These are phyloP conservation scores for Alternaria ethzedia DNA, from an alignment of 2,329 filamentous ascomycete genomes.

Conservation along the genomic window DNA sequence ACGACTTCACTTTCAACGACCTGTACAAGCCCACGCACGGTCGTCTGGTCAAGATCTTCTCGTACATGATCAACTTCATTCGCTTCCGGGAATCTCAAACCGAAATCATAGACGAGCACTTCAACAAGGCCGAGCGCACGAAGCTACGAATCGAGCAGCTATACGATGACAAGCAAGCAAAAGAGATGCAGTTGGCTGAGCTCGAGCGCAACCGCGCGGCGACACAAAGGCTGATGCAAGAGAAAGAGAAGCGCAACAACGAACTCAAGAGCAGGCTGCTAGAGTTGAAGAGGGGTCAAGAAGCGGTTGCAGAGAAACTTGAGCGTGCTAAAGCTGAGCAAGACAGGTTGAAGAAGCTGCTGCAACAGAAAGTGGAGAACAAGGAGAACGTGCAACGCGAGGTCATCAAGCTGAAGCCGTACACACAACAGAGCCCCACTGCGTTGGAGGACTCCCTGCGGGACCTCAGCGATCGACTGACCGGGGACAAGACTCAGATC, in stretches of 20 bases:
- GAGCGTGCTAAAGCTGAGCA: constrained; percentile 86
- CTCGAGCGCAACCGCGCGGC: constrained; percentile 80
- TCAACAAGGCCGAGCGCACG: constrained; percentile 85
- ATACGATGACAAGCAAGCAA: constrained; percentile 84
- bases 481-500: constrained; percentile 80
- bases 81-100: constrained; percentile 95
- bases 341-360: constrained; percentile 70
- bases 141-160: constrained; percentile 88
- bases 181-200: constrained; percentile 78
- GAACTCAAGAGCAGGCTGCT: constrained; percentile 83
- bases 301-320: constrained; percentile 80
- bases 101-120: constrained; percentile 86
- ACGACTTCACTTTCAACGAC: constrained; percentile 92
- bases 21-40: constrained; percentile 89
- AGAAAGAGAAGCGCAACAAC: constrained; percentile 85
- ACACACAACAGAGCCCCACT: constrained; percentile 86
- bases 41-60: constrained; percentile 92
- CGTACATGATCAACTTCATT: constrained; percentile 98
- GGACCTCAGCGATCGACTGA: constrained; percentile 80
- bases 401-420: constrained; percentile 86
- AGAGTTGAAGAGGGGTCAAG: constrained; percentile 81
- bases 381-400: constrained; percentile 80
- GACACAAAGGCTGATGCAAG: constrained; percentile 80
- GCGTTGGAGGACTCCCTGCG: constrained; percentile 81
- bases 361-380: constrained; percentile 75